A percentile compares a stretch with the other conserved stretches of the same genome.
phyloP scores from a whole-genome alignment of 1,284 basidiomycete genomes.

The Rhodotorula sp. region DNA sequence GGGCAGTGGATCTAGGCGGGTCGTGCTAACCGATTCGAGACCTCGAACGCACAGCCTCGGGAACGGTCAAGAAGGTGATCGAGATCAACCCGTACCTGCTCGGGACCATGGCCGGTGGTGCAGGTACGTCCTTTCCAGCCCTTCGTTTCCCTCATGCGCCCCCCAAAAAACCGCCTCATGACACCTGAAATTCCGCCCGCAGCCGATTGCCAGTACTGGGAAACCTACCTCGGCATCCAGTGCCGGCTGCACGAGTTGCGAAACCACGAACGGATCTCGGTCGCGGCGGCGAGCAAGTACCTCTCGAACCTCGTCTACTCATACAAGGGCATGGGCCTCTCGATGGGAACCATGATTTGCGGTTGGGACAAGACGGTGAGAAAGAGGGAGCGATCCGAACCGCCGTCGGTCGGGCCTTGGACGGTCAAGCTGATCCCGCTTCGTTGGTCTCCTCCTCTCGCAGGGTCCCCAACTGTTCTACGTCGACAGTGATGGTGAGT shows the following conservation, averaged over 20 bases:
- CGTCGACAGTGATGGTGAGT: constrained; percentile 82
- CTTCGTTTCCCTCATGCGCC: background rate
- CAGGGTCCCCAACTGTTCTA: constrained; percentile 93
- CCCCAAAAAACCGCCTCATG: background rate
- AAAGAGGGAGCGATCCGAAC: background rate
- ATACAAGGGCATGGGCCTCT: constrained; percentile 99
- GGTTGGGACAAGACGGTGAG: constrained; percentile 97
- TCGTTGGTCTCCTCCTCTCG: background rate
- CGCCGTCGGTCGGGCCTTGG: background rate
- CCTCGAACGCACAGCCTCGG: constrained; percentile 62
- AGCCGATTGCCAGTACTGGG: constrained; percentile 96
- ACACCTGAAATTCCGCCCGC: background rate
- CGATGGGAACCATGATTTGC: constrained; percentile 99
- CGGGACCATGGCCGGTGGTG: constrained; percentile 99
- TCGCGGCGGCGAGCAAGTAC: constrained; percentile 97
- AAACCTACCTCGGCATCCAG: constrained; percentile 97
- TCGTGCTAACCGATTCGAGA: background rate
- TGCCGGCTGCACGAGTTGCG: constrained; percentile 95
- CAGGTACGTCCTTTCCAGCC: constrained; percentile 64
- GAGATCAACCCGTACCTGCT: constrained; percentile 99
- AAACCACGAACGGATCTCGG: constrained; percentile 96
- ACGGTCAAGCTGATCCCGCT: background rate
- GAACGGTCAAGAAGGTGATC: constrained; percentile 98
- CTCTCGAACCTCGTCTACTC: constrained; percentile 95
- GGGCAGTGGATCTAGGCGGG: background rate